These are phyloP conservation scores for Candida pini DNA, from an alignment of 805 yeast genomes.

Conservation along the genomic window DNA sequence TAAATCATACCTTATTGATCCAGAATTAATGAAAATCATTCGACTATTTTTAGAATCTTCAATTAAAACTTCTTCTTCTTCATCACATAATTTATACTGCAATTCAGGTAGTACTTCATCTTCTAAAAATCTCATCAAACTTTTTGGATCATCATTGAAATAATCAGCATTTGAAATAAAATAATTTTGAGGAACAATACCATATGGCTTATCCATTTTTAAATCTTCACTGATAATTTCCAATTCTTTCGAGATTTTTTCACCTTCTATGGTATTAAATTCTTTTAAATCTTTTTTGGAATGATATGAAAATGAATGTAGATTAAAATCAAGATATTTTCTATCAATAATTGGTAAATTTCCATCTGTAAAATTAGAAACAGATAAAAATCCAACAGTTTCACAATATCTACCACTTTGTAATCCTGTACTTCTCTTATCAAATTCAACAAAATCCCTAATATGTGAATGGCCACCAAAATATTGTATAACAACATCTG, in stretches of 20 bases:
- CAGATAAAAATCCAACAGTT: constrained; percentile 83
- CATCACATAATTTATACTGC: constrained; percentile 21
- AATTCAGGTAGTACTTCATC: constrained; percentile 40
- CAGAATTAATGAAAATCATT: constrained; percentile 72
- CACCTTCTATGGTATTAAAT: constrained; percentile 56
- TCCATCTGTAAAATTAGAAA: constrained; percentile 23
- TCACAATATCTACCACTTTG: constrained; percentile 93
- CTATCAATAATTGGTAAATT: constrained; percentile 34
- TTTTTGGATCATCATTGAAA: constrained; percentile 40
- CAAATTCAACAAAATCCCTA: constrained; percentile 72
- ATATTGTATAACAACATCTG: constrained; percentile 65
- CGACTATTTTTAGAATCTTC: constrained; percentile 34
- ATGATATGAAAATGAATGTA: constrained; percentile 65
- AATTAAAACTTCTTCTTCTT: constrained; percentile 3
- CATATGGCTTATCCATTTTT: constrained; percentile 50
- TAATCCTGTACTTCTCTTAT: constrained; percentile 63
- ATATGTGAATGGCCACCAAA: constrained; percentile 95
- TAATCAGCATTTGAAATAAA: constrained; percentile 64
- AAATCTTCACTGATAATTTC: constrained; percentile 36
- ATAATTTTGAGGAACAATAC: constrained; percentile 63
- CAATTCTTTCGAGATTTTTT: constrained; percentile 40
- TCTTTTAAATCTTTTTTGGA: constrained; percentile 27
- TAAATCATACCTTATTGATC: constrained; percentile 81
- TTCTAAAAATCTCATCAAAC: constrained; percentile 56
- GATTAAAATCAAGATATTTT: constrained; percentile 78